These are phyloP conservation scores for Calonectria naviculata DNA, from an alignment of 2,329 filamentous ascomycete genomes.

Conservation along the genomic window DNA sequence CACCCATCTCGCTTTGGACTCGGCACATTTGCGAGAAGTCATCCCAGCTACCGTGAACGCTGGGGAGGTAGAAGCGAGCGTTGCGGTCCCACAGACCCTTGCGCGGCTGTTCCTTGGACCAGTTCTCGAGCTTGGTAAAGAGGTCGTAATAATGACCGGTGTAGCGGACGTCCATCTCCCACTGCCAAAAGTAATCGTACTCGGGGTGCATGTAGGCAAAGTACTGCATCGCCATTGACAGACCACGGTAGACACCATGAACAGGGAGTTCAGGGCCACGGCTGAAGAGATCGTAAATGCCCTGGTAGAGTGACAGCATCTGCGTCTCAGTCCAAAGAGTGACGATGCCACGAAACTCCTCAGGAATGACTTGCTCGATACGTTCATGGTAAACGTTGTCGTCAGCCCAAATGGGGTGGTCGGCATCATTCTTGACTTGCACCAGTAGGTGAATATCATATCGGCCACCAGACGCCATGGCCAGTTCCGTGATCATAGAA, in stretches of 20 bases:
- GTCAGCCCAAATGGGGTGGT: conserved; percentile 82
- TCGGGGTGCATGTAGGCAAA: conserved; percentile 91
- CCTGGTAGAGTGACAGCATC: conserved; percentile 91
- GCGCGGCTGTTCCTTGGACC: conserved; percentile 78
- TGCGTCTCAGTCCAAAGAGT: conserved; percentile 95
- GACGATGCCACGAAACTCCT: conserved; percentile 89
- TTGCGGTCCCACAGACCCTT: conserved; percentile 88
- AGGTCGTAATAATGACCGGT: conserved; percentile 87
- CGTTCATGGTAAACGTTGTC: conserved; percentile 74
- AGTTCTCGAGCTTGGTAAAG: conserved; percentile 75
- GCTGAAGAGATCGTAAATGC: conserved; percentile 80
- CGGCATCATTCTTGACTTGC: conserved; percentile 82
- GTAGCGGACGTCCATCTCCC: conserved; percentile 94
- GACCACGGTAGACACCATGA: conserved; percentile 91
- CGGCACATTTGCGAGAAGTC: conserved; percentile 81
- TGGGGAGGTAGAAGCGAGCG: conserved; percentile 80
- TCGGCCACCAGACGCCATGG: conserved; percentile 83
- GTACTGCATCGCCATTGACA: conserved; percentile 95
- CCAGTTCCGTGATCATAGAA: conserved; percentile 85
- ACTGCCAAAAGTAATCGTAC: conserved; percentile 93
- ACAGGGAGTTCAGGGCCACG: conserved; percentile 77
- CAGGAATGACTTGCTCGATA: conserved; percentile 76
- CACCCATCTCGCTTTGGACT: conserved; percentile 79
- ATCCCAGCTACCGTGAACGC: conserved; percentile 81
- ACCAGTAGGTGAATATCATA: conserved; percentile 90